Base-by-base conservation (phyloP, 805 yeast species). In the Starmerella bacillaris region DNA sequence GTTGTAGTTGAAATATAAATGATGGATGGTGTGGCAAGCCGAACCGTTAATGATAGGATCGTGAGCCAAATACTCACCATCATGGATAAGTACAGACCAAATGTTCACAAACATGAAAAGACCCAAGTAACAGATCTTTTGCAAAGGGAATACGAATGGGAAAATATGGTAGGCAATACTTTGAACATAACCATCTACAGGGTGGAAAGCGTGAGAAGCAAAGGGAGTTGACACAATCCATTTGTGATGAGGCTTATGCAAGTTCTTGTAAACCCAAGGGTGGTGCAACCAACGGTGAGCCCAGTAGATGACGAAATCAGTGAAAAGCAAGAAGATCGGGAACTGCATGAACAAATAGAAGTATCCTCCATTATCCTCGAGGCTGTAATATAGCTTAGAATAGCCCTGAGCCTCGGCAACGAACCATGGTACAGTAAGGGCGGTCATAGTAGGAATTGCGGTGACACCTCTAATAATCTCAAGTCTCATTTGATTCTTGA, bases 61-160 rank as follows among this genome's bases (percentile, higher is more conserved):
- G 57, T 80, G 78, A 30, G 94, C 78, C 64, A 86, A 57, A 58
- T 83, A 89, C 55, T 84, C 89, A 45, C 98, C 98, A 54, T 89
- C 98, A 59, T 89, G 98, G 53, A 89, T 89, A 89, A 86, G 78
- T 29, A 89, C 93, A 11, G 98, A 80, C 98, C 98, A 89, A 56
- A 86, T 75, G 60, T 89, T 86, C 45, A 89, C 94, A 59, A 83
- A 76, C 0, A 86, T 73, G 63, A 89, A 89, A 44, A 89, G 63
- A 14, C 71, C 47, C 52, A 89, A 65, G 57, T 86, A 89, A 17
- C 79, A 70, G 18, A 79, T 61, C 60, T 84, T 89, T 61, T 89
- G 84, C 47, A 89, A 67, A 30, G 96, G 96, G 72, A 89, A 79
- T 21, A 89, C 39, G 56, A 89, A 70, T 40, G 96, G 96, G 61